phyloP scores from a whole-genome alignment of 177 flowering plant species.

The Vitis hybrid region DNA sequence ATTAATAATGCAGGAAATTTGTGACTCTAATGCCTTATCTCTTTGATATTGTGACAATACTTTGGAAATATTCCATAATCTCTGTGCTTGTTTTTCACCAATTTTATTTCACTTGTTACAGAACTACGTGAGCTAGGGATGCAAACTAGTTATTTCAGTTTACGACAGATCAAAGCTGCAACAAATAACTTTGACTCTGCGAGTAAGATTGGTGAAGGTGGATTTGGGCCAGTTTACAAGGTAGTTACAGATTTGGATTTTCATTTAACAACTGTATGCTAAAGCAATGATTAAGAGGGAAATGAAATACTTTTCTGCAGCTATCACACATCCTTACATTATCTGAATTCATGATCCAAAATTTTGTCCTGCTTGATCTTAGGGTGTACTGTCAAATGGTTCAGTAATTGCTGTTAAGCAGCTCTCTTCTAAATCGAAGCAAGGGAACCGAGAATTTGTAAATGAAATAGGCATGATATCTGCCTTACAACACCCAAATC shows the following conservation, averaged over 20 bases:
- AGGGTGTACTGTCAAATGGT: slow-evolving; percentile 83
- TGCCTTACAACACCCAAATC: slow-evolving; percentile 86
- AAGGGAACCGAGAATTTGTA: slow-evolving; percentile 92
- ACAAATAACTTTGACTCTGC: slow-evolving; percentile 15
- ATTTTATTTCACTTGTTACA: slow-evolving; percentile 17
- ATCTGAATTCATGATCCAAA: neutral
- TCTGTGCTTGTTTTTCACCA: neutral
- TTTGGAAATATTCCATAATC: too few relatives aligned
- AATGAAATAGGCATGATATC: slow-evolving; percentile 96
- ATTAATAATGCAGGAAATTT: neutral
- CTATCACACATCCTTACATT: neutral
- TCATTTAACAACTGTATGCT: neutral
- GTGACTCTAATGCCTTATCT: too few relatives aligned
- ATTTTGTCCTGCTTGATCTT: slow-evolving; percentile 8
- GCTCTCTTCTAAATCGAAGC: slow-evolving; percentile 87
- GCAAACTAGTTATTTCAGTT: too few relatives aligned
- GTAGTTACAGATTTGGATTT: slow-evolving; percentile 26
- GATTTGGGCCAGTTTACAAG: slow-evolving; percentile 93
- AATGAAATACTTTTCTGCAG: too few relatives aligned
- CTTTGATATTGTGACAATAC: too few relatives aligned
- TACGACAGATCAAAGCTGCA: too few relatives aligned
- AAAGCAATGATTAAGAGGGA: too few relatives aligned
- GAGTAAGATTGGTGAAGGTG: slow-evolving; percentile 95
- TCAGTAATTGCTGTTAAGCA: slow-evolving; percentile 87
- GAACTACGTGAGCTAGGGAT: too few relatives aligned